Conservation (phyloP, 352 stramenopile species). For the Phytophthora podocarpi region DNA sequence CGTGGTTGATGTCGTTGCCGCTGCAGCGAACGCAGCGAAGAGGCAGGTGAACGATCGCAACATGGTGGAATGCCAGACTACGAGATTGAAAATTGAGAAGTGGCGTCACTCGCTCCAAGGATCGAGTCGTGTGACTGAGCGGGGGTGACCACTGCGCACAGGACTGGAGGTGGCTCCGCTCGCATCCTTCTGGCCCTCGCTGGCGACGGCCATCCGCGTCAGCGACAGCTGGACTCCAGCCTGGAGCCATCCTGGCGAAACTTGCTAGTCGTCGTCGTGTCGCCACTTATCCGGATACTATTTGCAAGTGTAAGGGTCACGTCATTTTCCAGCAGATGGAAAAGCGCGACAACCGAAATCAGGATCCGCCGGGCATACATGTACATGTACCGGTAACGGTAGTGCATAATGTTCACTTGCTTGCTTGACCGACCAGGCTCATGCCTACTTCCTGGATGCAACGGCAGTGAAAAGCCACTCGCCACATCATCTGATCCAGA, state of each 20-base stretch:
- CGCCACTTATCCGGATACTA: too few species aligned
- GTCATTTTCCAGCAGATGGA: too few species aligned
- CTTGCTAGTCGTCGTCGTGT: constrained; percentile 19
- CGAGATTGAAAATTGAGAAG: constrained; percentile 17
- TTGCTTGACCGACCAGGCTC: constrained; percentile 5
- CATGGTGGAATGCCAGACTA: too few species aligned
- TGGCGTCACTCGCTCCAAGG: neutral
- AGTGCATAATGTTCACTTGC: neutral
- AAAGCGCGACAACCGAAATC: constrained; percentile 3
- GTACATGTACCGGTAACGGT: neutral
- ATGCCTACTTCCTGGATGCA: too few species aligned
- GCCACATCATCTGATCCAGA: constrained; percentile 1
- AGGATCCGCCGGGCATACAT: neutral
- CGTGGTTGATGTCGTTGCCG: neutral
- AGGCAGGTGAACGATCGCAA: constrained; percentile 15
- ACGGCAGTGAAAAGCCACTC: too few species aligned
- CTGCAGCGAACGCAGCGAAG: neutral
- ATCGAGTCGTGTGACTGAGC: constrained; percentile 4
- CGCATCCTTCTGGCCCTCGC: constrained; percentile 19
- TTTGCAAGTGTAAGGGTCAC: too few species aligned
- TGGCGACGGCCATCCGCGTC: neutral
- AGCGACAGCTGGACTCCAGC: constrained; percentile 10
- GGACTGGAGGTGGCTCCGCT: neutral
- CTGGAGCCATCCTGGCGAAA: constrained; percentile 14
- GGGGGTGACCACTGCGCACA: neutral